phyloP scores from a whole-genome alignment of 2,329 filamentous ascomycete genomes.

The Aspergillus thermomutatus region DNA sequence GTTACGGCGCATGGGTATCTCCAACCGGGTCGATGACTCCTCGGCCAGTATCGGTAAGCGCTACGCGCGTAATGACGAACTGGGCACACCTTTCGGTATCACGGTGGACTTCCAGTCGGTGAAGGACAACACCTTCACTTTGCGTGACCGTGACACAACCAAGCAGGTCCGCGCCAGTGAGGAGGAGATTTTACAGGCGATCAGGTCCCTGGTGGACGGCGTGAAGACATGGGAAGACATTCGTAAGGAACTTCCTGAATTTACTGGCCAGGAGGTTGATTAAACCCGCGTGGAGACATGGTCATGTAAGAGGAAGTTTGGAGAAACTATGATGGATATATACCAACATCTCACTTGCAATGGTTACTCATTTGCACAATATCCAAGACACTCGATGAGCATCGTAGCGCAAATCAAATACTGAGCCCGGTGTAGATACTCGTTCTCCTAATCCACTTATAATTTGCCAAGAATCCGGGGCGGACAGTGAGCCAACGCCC shows the following conservation, averaged over 20 bases:
- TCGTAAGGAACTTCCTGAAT: constrained; percentile 73
- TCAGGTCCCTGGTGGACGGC: constrained; percentile 61
- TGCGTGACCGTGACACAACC: constrained; percentile 86
- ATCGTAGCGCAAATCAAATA: not conserved
- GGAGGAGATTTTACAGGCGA: constrained; percentile 73
- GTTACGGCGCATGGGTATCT: constrained; percentile 72
- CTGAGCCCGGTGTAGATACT: not conserved
- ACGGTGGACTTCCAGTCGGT: constrained; percentile 95
- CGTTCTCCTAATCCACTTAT: not conserved
- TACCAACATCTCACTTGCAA: not conserved
- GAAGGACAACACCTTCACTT: constrained; percentile 79
- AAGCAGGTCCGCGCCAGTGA: constrained; percentile 83
- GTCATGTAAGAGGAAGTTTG: not conserved
- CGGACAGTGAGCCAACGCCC: constrained; percentile 4
- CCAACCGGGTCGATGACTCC: constrained; percentile 84
- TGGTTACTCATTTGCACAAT: not conserved
- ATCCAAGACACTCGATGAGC: not conserved
- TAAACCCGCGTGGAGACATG: constrained; percentile 22
- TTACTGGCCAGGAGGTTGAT: constrained; percentile 68
- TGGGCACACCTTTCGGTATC: constrained; percentile 89
- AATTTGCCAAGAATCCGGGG: constrained; percentile 30
- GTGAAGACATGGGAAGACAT: constrained; percentile 69
- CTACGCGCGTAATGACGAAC: constrained; percentile 90
- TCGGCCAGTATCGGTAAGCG: constrained; percentile 92
- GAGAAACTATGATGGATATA: not conserved